Conservation (phyloP, 208 protist species). For the Leptomonas seymouri region DNA sequence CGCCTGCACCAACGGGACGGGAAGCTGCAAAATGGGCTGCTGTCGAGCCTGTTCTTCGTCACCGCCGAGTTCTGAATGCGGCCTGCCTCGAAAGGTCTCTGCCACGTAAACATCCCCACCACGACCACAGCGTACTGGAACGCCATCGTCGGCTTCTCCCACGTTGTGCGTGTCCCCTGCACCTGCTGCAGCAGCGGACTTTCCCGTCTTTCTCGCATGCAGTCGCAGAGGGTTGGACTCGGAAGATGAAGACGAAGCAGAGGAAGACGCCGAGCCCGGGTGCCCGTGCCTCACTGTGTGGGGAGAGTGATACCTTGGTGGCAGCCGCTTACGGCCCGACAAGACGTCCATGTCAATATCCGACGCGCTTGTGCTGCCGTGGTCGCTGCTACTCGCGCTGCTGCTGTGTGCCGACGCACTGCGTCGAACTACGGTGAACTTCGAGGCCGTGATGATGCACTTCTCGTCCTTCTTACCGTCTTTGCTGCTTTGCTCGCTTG, state of each 20-base stretch:
- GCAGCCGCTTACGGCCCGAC: conserved; percentile 22
- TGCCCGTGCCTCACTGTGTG: not conserved
- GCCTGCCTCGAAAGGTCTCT: not conserved
- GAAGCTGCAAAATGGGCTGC: conserved; percentile 17
- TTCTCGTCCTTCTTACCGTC: not conserved
- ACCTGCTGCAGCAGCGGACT: not conserved
- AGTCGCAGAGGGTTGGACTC: no score
- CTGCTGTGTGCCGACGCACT: not conserved
- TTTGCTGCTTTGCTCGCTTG: not conserved
- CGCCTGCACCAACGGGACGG: conserved; percentile 26
- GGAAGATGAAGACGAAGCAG: not conserved
- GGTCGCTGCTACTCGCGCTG: conserved; percentile 18
- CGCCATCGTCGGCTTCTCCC: not conserved
- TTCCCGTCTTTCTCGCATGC: not conserved
- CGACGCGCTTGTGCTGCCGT: conserved; percentile 33
- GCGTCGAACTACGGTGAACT: not conserved
- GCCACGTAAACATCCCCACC: conserved; percentile 18
- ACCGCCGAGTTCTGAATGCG: not conserved
- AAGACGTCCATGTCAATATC: conserved; percentile 35
- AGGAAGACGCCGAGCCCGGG: not conserved
- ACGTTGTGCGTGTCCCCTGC: not conserved
- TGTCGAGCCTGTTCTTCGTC: not conserved
- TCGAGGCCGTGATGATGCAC: not conserved
- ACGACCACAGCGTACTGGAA: conserved; percentile 28
- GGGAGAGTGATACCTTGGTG: conserved; percentile 7